Conservation (phyloP, 176 grass and related monocot species). For the Canna indica region DNA sequence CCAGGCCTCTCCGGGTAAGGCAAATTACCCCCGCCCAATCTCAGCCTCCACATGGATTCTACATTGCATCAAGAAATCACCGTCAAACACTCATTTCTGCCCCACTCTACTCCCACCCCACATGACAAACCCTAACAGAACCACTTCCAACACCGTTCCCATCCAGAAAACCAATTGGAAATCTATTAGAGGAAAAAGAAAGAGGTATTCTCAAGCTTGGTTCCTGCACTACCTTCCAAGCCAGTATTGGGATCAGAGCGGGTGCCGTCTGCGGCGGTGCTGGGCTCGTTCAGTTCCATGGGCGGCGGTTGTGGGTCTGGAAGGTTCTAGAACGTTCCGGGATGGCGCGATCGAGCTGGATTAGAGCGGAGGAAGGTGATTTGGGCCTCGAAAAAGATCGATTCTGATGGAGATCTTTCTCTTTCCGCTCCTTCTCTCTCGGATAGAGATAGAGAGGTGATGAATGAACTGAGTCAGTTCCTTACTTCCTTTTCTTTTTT, state of each 20-base stretch:
- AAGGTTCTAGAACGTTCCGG: conserved; percentile 1
- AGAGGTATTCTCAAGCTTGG: conserved; percentile 3
- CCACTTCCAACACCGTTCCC: conserved; percentile 2
- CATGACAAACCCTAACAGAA: conserved; percentile 40
- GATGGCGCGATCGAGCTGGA: conserved; percentile 26
- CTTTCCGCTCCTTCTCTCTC: conserved; percentile 2
- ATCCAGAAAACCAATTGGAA: background rate
- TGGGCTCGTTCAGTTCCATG: conserved; percentile 4
- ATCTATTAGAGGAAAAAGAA: background rate
- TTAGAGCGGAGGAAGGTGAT: conserved; percentile 4
- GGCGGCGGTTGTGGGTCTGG: conserved; percentile 36
- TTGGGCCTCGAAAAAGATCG: background rate
- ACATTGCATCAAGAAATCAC: conserved; percentile 9
- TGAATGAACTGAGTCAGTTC: background rate
- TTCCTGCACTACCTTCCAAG: conserved; percentile 47
- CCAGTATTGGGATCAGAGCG: conserved; percentile 26
- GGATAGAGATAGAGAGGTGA: background rate
- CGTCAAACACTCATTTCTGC: background rate
- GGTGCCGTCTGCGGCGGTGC: conserved; percentile 14
- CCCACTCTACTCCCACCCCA: conserved; percentile 1
- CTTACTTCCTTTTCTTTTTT: background rate
- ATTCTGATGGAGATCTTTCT: conserved; percentile 17
- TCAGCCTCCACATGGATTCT: conserved; percentile 78
- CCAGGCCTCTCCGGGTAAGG: conserved; percentile 67
- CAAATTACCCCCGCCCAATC: conserved; percentile 37